Base-by-base conservation (phyloP, 176 grass and related monocot species). In the Stipa capillata region DNA sequence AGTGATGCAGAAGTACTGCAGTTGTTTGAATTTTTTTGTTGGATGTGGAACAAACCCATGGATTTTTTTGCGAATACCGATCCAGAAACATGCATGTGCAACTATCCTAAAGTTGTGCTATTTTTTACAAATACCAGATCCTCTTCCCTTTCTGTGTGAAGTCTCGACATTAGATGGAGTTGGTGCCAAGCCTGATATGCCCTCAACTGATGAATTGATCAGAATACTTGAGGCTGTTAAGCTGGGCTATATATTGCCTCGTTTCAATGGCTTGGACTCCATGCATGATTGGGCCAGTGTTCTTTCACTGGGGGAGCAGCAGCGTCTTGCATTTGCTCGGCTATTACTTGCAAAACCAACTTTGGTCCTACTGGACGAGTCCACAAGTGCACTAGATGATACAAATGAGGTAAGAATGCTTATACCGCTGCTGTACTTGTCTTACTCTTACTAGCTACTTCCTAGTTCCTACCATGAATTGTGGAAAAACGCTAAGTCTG, bases 281-380 rank as follows among this genome's bases (percentile, higher is more conserved):
- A 89, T 79, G 68, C 85, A 91, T 90, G 96, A 98, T 40, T 99
- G 96, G 96, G 93, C 96, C 24, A 99, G 92, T 80, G 96, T 99
- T 89, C 92, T 99, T 85, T 99, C 96, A 5, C 86, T 99, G 32
- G 96, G 96, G 44, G 96, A 99, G 75, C 96, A 95, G 40, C 96
- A 99, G n/a, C 96, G 92, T 41, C 90, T 99, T 75, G 96, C 96
- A 56, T 99, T 95, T 48, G 96, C 96, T 83, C 87, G 92, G 50
- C 59, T 99, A 3, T 86, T 98, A 58, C 90, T 95, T 57, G 75
- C 90, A 52, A 95, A 91, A 79, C 92, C 92, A 60, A 90, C 83
- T 69, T 80, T 99, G 62, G 84, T 95, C 56, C 86, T 99, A 45
- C 63, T 99, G 24, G 96, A 99, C 4, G 96, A 95, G 58, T 94